phyloP scores from a whole-genome alignment of 768 basidiomycete species.

The Cubamyces lactineus region DNA sequence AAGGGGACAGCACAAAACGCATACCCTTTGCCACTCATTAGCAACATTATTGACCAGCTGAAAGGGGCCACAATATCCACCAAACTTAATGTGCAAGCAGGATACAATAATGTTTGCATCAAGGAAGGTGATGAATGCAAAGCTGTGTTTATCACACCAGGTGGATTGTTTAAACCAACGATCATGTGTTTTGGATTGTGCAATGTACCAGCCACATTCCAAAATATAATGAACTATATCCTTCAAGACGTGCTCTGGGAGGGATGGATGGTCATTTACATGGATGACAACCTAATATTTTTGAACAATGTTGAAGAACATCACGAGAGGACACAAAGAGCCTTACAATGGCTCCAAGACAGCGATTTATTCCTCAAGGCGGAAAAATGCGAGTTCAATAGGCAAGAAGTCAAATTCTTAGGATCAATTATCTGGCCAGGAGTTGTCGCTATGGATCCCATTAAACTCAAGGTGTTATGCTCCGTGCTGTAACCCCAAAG shows the following conservation, averaged over 20 bases:
- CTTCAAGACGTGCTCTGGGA: not conserved
- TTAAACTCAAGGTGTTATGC: no score
- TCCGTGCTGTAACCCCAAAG: no score
- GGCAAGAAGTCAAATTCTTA: no score
- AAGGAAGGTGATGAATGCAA: slow-evolving; percentile 33
- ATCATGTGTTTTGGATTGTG: not conserved
- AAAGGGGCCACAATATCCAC: slow-evolving; percentile 29
- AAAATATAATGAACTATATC: not conserved
- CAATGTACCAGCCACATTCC: not conserved
- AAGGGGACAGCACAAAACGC: slow-evolving; percentile 36
- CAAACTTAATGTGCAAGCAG: slow-evolving; percentile 36
- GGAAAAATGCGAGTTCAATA: no score
- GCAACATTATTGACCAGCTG: slow-evolving; percentile 31
- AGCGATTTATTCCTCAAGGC: no score
- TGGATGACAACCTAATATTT: not conserved
- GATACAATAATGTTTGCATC: slow-evolving; percentile 38
- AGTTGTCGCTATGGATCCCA: no score
- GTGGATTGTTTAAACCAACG: not conserved
- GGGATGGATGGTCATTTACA: not conserved
- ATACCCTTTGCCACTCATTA: slow-evolving; percentile 39
- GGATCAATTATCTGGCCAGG: no score
- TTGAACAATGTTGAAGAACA: no score
- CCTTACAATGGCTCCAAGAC: no score
- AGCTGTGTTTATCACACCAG: slow-evolving; percentile 30
- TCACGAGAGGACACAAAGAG: no score